Evolutionary conservation across 805 yeast species (phyloP).

Genomic region (Saturnispora sekii): DNA sequence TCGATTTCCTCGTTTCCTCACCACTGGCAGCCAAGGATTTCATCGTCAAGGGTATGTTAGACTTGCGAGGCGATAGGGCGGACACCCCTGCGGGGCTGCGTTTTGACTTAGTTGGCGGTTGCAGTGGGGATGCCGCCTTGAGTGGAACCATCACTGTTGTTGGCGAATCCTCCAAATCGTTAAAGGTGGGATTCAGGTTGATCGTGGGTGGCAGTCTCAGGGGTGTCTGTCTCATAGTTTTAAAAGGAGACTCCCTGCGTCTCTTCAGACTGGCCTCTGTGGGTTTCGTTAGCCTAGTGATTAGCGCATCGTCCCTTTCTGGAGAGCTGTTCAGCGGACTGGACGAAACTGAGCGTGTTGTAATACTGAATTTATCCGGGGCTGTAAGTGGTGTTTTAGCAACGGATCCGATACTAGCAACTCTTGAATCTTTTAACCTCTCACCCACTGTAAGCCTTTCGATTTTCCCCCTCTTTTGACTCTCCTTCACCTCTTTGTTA

Average conservation of each 20-base stretch:
- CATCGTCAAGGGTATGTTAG: conserved; percentile 20
- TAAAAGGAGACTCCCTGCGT: conserved; percentile 3
- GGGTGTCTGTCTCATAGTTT: not conserved
- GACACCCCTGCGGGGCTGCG: not conserved
- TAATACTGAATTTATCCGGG: no score
- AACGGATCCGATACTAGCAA: no score
- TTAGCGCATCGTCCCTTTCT: conserved; percentile 11
- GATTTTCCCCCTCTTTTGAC: not conserved
- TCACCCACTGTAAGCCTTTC: not conserved
- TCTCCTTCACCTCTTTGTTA: not conserved
- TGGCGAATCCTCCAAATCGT: not conserved
- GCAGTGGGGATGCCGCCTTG: not conserved
- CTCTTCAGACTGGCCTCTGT: conserved; percentile 19
- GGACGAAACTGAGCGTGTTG: not conserved
- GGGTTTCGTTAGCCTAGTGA: conserved; percentile 18
- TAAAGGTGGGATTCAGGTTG: not conserved
- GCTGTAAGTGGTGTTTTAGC: no score
- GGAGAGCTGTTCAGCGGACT: conserved; percentile 8
- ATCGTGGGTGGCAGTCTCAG: not conserved
- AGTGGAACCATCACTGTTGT: conserved; percentile 4
- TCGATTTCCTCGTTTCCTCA: conserved; percentile 4
- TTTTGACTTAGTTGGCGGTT: not conserved
- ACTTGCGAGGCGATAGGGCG: not conserved
- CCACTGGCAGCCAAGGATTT: conserved; percentile 16
- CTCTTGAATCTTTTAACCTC: no score